A percentile compares a stretch with the other conserved stretches of the same genome.
Evolutionary conservation across 768 basidiomycete species (phyloP).

Genomic region (Termitomyces sp.): DNA sequence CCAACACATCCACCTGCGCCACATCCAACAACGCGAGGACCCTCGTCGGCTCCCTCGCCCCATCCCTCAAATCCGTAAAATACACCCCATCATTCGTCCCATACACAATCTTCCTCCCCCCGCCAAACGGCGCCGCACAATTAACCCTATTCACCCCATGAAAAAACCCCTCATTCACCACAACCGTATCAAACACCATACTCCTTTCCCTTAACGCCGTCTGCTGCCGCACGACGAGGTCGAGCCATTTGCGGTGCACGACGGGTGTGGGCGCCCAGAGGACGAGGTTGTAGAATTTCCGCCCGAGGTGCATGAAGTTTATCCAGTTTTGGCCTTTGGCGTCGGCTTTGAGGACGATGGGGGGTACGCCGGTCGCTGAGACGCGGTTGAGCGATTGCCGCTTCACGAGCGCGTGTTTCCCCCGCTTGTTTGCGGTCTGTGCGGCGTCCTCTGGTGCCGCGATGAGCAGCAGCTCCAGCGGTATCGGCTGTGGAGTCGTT

Average conservation of each 20-base stretch:
- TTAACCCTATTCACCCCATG: constrained; percentile 81
- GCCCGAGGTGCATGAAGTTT: constrained; percentile 90
- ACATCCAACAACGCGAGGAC: constrained; percentile 88
- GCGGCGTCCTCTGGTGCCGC: constrained; percentile 66
- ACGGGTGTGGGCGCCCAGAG: constrained; percentile 87
- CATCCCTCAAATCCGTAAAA: constrained; percentile 79
- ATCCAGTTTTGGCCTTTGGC: constrained; percentile 86
- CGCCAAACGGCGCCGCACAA: constrained; percentile 82
- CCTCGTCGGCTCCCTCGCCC: constrained; percentile 78
- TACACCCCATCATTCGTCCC: constrained; percentile 99
- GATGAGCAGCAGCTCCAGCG: constrained; percentile 85
- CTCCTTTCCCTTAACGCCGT: constrained; percentile 78
- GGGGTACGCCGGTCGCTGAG: constrained; percentile 37
- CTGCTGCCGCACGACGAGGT: constrained; percentile 88
- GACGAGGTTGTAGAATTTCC: constrained; percentile 87
- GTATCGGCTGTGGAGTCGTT: constrained; percentile 73
- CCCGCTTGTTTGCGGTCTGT: constrained; percentile 30
- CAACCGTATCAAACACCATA: constrained; percentile 78
- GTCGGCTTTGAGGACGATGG: constrained; percentile 49
- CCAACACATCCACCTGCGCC: constrained; percentile 91
- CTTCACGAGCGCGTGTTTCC: constrained; percentile 42
- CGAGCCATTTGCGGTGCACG: constrained; percentile 91
- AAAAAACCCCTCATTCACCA: constrained; percentile 88
- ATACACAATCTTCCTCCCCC: constrained; percentile 83
- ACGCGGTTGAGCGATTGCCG: constrained; percentile 35